Evolutionary conservation across 140 eudicot genomes (phyloP).

Genomic region (Stevia rebaudiana): DNA sequence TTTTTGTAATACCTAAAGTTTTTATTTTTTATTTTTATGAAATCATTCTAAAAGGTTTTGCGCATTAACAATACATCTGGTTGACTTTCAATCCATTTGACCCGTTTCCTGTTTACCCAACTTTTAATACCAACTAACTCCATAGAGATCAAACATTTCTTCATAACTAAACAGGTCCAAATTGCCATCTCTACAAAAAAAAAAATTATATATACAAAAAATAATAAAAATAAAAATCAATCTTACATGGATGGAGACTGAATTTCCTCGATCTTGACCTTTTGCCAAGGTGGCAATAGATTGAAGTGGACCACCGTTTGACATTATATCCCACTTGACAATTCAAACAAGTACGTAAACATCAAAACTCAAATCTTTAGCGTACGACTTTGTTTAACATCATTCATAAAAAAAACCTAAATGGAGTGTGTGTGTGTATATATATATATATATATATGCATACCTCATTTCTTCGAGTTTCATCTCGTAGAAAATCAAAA

Average conservation of each 20-base stretch:
- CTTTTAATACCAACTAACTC: neutral
- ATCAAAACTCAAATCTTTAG: neutral
- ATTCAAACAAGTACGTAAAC: neutral
- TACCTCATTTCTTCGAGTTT: constrained; percentile 76
- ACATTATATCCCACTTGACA: constrained; percentile 82
- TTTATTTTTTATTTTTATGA: neutral
- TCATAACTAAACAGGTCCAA: neutral
- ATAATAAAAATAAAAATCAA: neutral
- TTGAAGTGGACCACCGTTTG: constrained; percentile 67
- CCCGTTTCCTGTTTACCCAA: neutral
- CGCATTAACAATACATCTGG: neutral
- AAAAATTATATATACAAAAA: too few species aligned
- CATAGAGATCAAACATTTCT: neutral
- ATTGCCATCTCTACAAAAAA: neutral
- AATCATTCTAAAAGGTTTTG: neutral
- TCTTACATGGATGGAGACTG: constrained; percentile 72
- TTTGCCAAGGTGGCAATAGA: constrained; percentile 66
- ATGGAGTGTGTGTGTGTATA: too few species aligned
- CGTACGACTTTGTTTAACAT: neutral
- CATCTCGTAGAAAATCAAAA: constrained; percentile 83
- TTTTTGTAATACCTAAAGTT: too few species aligned
- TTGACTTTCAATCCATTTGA: neutral
- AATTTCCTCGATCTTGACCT: constrained; percentile 84
- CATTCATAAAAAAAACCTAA: neutral
- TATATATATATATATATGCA: too few species aligned